Evolutionary conservation across 176 grass and related monocot genomes (phyloP), one percentile per base, ranked within the genome.

Genomic region (Luzula sylvatica): DNA sequence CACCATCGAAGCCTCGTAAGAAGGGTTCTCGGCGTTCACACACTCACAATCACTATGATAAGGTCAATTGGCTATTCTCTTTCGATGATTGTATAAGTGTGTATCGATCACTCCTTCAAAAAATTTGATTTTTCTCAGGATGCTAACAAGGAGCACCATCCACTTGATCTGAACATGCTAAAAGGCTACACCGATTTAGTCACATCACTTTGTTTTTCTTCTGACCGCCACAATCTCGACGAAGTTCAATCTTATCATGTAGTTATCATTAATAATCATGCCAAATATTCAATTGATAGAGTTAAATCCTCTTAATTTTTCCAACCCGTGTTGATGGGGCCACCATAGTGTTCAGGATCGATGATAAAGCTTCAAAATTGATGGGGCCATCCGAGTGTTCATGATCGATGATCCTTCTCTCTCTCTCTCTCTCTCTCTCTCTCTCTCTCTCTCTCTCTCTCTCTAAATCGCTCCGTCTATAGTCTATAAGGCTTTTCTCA

Each of bases 271-370:
- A n/a, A n/a, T n/a, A n/a, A n/a, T n/a, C n/a, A n/a, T n/a, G n/a
- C n/a, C n/a, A n/a, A n/a, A n/a, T n/a, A n/a, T n/a, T n/a, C n/a
- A n/a, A n/a, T n/a, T n/a, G n/a, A n/a, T n/a, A n/a, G n/a, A n/a
- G n/a, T n/a, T n/a, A n/a, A n/a, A n/a, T n/a, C n/a, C n/a, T n/a
- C n/a, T n/a, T n/a, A n/a, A n/a, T n/a, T n/a, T n/a, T n/a, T n/a
- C n/a, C 69, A 98, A 81, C 66, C 8, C 90, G 85, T 40, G 85
- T 78, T 0, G 92, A 98, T 86, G 92, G n/a, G n/a, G n/a, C n/a
- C n/a, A n/a, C n/a, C n/a, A n/a, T n/a, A n/a, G n/a, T n/a, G n/a
- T n/a, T n/a, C n/a, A n/a, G n/a, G n/a, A n/a, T n/a, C n/a, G n/a
- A n/a, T n/a, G n/a, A n/a, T n/a, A n/a, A n/a, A n/a, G n/a, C n/a